phyloP scores from a whole-genome alignment of 306 rosid species.

The Ammopiptanthus mongolicus region DNA sequence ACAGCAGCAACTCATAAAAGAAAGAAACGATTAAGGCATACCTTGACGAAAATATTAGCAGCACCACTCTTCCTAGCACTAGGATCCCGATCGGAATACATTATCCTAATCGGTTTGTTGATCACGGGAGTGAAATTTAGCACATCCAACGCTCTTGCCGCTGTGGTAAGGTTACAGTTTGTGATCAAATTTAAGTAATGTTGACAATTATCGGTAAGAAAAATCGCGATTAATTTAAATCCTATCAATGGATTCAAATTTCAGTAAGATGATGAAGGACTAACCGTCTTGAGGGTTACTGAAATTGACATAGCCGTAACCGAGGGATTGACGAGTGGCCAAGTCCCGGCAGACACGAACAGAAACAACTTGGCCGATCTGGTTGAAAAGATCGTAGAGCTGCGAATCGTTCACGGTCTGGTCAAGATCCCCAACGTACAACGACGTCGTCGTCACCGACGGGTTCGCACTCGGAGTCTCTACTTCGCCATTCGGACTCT shows the following conservation, averaged over 20 bases:
- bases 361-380: background rate
- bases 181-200: background rate
- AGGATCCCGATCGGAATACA: constrained; percentile 49
- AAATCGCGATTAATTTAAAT: too few species aligned
- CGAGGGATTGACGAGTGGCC: background rate
- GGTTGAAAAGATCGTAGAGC: background rate
- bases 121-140: constrained; percentile 47
- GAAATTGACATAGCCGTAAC: background rate
- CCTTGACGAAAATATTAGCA: constrained; percentile 46
- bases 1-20: background rate
- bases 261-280: background rate
- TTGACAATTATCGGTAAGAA: too few species aligned
- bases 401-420: background rate
- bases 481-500: background rate
- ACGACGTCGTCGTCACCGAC: background rate
- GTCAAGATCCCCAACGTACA: background rate
- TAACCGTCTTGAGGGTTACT: background rate
- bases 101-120: constrained; percentile 40
- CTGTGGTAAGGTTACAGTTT: constrained; percentile 9
- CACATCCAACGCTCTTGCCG: background rate
- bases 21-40: background rate
- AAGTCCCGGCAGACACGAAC: background rate
- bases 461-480: background rate
- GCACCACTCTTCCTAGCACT: constrained; percentile 41
- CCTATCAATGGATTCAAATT: too few species aligned